phyloP scores from a whole-genome alignment of 352 stramenopile species.

The Pythium periplocum region DNA sequence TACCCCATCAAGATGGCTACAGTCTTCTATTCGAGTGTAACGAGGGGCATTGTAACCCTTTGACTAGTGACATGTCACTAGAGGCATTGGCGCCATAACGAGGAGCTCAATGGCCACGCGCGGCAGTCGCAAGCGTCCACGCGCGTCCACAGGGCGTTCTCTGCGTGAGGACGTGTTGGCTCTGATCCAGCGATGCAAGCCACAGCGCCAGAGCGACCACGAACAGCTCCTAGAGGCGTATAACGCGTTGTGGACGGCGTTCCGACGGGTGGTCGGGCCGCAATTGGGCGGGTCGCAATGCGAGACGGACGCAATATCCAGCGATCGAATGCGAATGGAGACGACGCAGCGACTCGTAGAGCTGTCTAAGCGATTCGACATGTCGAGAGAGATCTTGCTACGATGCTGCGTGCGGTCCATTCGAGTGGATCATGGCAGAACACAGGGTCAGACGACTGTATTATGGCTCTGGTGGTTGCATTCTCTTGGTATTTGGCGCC shows the following conservation, averaged over 20 bases:
- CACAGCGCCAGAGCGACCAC: background rate
- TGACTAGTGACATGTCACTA: slow-evolving; percentile 7
- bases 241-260: slow-evolving; percentile 2
- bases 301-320: no score
- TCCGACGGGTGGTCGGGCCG: background rate
- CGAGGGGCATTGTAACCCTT: no score
- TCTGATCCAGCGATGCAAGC: slow-evolving; percentile 13
- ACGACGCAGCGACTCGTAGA: no score
- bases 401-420: slow-evolving; percentile 3
- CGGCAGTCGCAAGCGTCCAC: slow-evolving; percentile 8
- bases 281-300: background rate
- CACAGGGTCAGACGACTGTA: no score
- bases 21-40: no score
- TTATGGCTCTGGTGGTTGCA: no score
- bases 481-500: slow-evolving; percentile 3
- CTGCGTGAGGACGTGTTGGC: slow-evolving; percentile 21
- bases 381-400: no score
- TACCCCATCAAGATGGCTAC: no score
- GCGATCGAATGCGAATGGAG: no score
- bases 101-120: background rate
- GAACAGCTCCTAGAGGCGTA: slow-evolving; percentile 4
- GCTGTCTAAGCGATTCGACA: no score
- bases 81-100: background rate
- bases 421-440: background rate
- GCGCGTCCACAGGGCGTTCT: background rate